phyloP scores from a whole-genome alignment of 495 filamentous ascomycete genomes.

The Neurospora africana region DNA sequence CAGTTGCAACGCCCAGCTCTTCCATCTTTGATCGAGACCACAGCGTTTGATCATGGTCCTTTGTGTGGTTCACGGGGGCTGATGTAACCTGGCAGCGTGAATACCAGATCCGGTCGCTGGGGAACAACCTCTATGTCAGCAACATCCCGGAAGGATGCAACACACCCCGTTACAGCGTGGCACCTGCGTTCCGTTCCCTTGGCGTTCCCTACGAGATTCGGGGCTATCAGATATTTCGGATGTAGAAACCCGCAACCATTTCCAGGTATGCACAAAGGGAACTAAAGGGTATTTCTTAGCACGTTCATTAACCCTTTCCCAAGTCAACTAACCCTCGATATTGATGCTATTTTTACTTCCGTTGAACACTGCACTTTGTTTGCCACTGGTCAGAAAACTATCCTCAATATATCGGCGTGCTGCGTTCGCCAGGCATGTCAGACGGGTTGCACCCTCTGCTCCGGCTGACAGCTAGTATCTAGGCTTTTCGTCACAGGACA shows the following conservation, averaged over 20 bases:
- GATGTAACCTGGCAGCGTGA: constrained; percentile 7
- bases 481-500: background rate
- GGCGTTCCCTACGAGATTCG: background rate
- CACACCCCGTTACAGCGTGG: background rate
- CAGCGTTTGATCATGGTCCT: constrained; percentile 7
- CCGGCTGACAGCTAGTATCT: background rate
- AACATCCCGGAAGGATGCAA: constrained; percentile 2
- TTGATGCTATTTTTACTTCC: background rate
- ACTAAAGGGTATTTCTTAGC: background rate
- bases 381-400: background rate
- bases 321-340: background rate
- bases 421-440: background rate
- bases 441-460: background rate
- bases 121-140: background rate
- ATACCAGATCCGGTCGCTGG: constrained; percentile 6
- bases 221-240: background rate
- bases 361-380: background rate
- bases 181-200: background rate
- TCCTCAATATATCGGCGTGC: background rate
- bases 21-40: constrained; percentile 11
- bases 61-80: constrained; percentile 1
- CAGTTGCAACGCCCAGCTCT: background rate
- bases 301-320: background rate
- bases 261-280: background rate
- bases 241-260: background rate